phyloP scores from a whole-genome alignment of 805 yeast species.

The Starmerella geochares region DNA sequence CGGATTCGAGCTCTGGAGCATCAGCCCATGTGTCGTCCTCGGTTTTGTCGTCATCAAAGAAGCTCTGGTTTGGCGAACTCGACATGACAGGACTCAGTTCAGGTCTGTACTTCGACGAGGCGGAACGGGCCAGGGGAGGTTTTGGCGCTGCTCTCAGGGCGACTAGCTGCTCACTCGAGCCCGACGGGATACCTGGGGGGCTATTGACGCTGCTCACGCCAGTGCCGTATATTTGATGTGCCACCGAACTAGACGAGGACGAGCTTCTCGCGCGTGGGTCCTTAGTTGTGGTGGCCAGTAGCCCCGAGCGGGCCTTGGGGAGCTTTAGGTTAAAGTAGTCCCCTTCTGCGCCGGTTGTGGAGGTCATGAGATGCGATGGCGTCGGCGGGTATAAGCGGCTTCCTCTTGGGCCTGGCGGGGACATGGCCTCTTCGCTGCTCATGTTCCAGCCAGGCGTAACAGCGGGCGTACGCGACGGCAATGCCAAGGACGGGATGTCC shows the following conservation, averaged over 20 bases:
- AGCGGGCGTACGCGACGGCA: background rate
- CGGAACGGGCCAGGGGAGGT: conserved; percentile 32
- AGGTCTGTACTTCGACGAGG: conserved; percentile 26
- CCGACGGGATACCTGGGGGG: background rate
- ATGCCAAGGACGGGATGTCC: conserved; percentile 19
- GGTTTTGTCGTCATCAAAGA: background rate
- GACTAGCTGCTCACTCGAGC: conserved; percentile 35
- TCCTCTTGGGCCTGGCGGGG: conserved; percentile 13
- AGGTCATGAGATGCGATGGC: conserved; percentile 54
- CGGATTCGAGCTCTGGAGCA: conserved; percentile 45
- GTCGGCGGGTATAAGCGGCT: conserved; percentile 44
- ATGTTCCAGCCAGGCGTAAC: conserved; percentile 15
- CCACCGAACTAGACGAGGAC: background rate
- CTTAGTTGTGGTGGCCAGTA: background rate
- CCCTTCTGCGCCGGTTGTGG: conserved; percentile 27
- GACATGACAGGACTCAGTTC: conserved; percentile 25
- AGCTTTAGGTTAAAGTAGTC: conserved; percentile 22
- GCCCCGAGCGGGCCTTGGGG: background rate
- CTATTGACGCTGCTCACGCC: background rate
- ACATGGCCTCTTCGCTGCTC: conserved; percentile 20
- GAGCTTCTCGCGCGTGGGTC: conserved; percentile 1
- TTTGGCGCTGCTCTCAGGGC: conserved; percentile 51
- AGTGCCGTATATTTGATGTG: conserved; percentile 1
- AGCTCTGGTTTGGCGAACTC: conserved; percentile 2
- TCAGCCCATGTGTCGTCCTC: conserved; percentile 42